Percentiles rank a stretch among this genome's conserved stretches.
Evolutionary conservation across 805 yeast genomes (phyloP).

Genomic region (Candida chilensis): DNA sequence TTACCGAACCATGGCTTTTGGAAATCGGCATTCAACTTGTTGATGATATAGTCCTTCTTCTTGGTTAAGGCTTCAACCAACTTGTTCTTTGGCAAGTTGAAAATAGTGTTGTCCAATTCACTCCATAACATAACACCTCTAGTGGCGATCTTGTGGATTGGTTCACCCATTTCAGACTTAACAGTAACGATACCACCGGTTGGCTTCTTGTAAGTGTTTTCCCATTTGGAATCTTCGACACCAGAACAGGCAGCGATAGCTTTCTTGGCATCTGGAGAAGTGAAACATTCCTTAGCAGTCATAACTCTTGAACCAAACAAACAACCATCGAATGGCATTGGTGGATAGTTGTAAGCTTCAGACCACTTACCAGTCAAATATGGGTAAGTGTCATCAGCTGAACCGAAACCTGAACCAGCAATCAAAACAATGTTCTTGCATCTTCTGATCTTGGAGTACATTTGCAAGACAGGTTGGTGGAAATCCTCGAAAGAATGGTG

Average conservation of each 20-base stretch:
- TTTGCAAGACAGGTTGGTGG: conserved; percentile 95
- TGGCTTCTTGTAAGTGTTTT: conserved; percentile 85
- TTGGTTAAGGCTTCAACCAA: conserved; percentile 70
- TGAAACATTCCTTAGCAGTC: conserved; percentile 94
- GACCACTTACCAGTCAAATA: conserved; percentile 98
- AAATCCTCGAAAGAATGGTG: conserved; percentile 98
- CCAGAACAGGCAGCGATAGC: conserved; percentile 89
- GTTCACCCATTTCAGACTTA: conserved; percentile 99
- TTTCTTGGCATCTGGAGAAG: conserved; percentile 88
- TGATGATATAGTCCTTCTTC: conserved; percentile 81
- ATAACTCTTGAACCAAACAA: conserved; percentile 93
- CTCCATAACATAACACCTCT: conserved; percentile 97
- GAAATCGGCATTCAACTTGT: conserved; percentile 83
- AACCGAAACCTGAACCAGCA: conserved; percentile 98
- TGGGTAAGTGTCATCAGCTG: conserved; percentile 94
- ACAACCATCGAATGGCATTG: conserved; percentile 99
- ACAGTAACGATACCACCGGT: conserved; percentile 97
- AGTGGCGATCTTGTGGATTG: conserved; percentile 97
- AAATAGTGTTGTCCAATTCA: conserved; percentile 91
- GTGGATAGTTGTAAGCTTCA: conserved; percentile 76
- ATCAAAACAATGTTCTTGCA: conserved; percentile 80
- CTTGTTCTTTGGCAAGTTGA: conserved; percentile 84
- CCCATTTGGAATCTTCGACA: conserved; percentile 87
- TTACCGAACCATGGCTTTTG: conserved; percentile 98
- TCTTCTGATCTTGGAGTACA: conserved; percentile 92